These are phyloP conservation scores for Fraxinus latifolia DNA, from an alignment of 305 asterid species.

Conservation along the genomic window DNA sequence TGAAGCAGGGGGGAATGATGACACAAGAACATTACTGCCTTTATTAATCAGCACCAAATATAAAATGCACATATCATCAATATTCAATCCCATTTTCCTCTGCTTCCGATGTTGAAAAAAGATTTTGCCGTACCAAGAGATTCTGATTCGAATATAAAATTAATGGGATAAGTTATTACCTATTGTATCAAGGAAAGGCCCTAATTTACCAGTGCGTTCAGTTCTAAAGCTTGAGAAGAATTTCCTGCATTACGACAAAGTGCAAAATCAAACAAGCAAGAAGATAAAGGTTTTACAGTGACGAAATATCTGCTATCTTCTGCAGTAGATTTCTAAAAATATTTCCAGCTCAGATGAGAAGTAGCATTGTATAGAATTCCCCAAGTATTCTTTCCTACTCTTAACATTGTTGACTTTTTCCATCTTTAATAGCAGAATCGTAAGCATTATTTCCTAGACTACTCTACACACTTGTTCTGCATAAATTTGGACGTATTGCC, in stretches of 20 bases:
- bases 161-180: slow-evolving; percentile 41
- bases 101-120: neutral
- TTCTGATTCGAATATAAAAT: slow-evolving; percentile 14
- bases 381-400: neutral
- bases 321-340: neutral
- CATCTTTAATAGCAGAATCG: neutral
- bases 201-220: slow-evolving; percentile 65
- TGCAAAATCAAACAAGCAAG: slow-evolving; percentile 6
- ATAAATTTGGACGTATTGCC: neutral
- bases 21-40: neutral
- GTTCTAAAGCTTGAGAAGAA: slow-evolving; percentile 81
- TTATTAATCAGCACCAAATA: neutral
- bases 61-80: slow-evolving; percentile 15
- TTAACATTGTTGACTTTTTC: neutral
- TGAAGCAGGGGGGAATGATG: neutral
- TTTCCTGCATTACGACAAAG: slow-evolving; percentile 60
- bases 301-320: neutral
- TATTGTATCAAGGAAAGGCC: slow-evolving; percentile 61
- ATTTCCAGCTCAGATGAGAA: neutral
- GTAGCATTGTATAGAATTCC: neutral
- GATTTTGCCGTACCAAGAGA: neutral
- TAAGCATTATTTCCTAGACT: neutral
- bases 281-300: neutral
- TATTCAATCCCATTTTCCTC: neutral
- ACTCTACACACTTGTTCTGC: neutral